A percentile compares a stretch with the other conserved stretches of the same genome.
Evolutionary conservation across 2,329 filamentous ascomycete species (phyloP).

Genomic region (Fusarium staphyleae): DNA sequence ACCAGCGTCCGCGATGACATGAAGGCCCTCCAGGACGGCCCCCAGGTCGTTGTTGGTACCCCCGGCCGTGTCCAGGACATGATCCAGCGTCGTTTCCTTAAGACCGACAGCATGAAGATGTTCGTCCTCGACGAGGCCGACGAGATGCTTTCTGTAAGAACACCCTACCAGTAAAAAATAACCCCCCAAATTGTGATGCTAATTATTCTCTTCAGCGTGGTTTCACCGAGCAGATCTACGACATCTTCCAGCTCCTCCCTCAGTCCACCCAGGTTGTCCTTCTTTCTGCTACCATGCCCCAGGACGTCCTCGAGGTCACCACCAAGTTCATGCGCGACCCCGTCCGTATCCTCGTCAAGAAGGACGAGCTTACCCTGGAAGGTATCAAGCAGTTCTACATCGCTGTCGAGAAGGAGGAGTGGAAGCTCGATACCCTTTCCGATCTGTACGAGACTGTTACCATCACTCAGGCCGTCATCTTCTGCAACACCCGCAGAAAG

Average conservation of each 20-base stretch:
- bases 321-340: conserved; percentile 99
- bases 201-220: conserved; percentile 69
- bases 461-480: conserved; percentile 99
- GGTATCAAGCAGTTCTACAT: conserved; percentile 99
- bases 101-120: conserved; percentile 99
- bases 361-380: conserved; percentile 98
- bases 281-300: conserved; percentile 97
- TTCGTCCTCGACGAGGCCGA: conserved; percentile 99
- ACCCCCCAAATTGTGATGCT: too few relatives aligned
- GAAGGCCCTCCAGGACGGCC: conserved; percentile 94
- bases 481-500: conserved; percentile 99
- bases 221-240: conserved; percentile 99
- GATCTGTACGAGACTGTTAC: conserved; percentile 99
- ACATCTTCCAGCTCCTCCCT: conserved; percentile 98
- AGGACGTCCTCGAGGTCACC: conserved; percentile 98
- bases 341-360: conserved; percentile 99
- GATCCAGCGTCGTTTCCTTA: conserved; percentile 97
- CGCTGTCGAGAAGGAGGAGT: conserved; percentile 99
- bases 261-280: conserved; percentile 99
- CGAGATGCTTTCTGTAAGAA: conserved; percentile 91
- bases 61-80: conserved; percentile 99
- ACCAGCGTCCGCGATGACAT: conserved; percentile 99
- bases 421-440: conserved; percentile 99
- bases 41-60: conserved; percentile 96
- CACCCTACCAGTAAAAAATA: too few relatives aligned